Percentiles rank a stretch among this genome's conserved stretches.
These are phyloP conservation scores for Ophiostoma himal-ulmi DNA, from an alignment of 2,329 filamentous ascomycete species.

Conservation along the genomic window DNA sequence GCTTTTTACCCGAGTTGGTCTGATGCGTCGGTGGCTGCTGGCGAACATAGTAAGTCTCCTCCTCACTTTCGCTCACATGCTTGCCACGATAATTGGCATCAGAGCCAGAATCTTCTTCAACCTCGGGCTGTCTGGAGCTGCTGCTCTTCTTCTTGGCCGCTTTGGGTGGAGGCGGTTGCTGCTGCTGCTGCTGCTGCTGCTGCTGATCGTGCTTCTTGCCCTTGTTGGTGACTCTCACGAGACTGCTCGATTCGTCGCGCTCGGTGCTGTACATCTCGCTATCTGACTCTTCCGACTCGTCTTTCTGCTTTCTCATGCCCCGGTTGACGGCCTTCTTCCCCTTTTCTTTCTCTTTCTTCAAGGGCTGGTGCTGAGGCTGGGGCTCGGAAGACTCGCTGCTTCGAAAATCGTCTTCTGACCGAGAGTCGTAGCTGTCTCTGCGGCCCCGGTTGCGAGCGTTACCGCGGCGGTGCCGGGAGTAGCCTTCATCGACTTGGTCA, in stretches of 20 bases:
- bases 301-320: background rate
- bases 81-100: background rate
- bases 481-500: background rate
- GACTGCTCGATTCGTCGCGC: slow-evolving; percentile 3
- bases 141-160: slow-evolving; percentile 12
- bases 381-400: background rate
- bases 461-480: background rate
- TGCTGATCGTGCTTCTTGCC: background rate
- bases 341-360: background rate
- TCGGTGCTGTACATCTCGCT: slow-evolving; percentile 7
- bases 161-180: background rate
- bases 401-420: background rate
- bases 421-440: background rate
- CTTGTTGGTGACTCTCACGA: background rate
- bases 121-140: slow-evolving; percentile 1
- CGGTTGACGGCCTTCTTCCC: background rate
- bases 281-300: background rate
- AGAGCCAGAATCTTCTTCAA: background rate
- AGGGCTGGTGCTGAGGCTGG: background rate
- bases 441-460: background rate
- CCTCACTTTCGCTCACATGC: slow-evolving; percentile 11
- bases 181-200: background rate
- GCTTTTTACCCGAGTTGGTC: slow-evolving; percentile 18
- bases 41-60: slow-evolving; percentile 14
- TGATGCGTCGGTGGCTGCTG: background rate